phyloP scores from a whole-genome alignment of 441 rosid species.

The Raphanus hybrid region DNA sequence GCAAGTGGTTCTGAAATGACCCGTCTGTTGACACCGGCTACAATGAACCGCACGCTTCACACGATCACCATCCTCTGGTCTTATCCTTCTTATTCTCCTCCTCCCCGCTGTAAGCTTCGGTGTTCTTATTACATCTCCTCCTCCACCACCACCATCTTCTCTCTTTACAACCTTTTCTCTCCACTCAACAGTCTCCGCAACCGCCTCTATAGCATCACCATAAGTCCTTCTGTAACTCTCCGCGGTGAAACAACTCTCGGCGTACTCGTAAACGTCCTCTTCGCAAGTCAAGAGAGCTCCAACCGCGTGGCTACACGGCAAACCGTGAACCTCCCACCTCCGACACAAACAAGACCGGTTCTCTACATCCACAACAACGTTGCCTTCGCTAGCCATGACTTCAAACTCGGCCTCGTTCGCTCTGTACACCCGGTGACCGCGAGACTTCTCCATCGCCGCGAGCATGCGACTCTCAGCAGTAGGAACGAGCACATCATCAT shows the following conservation, averaged over 20 bases:
- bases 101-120: slow-evolving; percentile 48
- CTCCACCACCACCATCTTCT: slow-evolving; percentile 22
- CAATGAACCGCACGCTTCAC: slow-evolving; percentile 56
- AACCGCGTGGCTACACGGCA: slow-evolving; percentile 59
- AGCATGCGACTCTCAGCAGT: slow-evolving; percentile 48
- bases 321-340: slow-evolving; percentile 53
- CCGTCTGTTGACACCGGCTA: slow-evolving; percentile 60
- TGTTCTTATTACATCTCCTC: slow-evolving; percentile 43
- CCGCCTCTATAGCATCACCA: slow-evolving; percentile 49
- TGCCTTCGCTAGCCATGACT: slow-evolving; percentile 49
- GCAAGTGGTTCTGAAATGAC: slow-evolving; percentile 66
- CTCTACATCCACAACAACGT: slow-evolving; percentile 47
- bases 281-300: slow-evolving; percentile 54
- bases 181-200: slow-evolving; percentile 54
- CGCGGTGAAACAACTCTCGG: slow-evolving; percentile 54
- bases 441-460: slow-evolving; percentile 48
- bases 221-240: slow-evolving; percentile 55
- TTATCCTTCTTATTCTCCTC: slow-evolving; percentile 33
- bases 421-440: slow-evolving; percentile 48
- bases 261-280: slow-evolving; percentile 48
- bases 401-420: slow-evolving; percentile 53
- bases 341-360: slow-evolving; percentile 52
- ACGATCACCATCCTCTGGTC: slow-evolving; percentile 45
- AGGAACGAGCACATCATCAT: slow-evolving; percentile 52
- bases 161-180: slow-evolving; percentile 36